A percentile compares a stretch with the other conserved stretches of the same genome.
Conservation (phyloP, 2,329 filamentous ascomycete genomes). For the Gnomoniopsis smithogilvyi region DNA sequence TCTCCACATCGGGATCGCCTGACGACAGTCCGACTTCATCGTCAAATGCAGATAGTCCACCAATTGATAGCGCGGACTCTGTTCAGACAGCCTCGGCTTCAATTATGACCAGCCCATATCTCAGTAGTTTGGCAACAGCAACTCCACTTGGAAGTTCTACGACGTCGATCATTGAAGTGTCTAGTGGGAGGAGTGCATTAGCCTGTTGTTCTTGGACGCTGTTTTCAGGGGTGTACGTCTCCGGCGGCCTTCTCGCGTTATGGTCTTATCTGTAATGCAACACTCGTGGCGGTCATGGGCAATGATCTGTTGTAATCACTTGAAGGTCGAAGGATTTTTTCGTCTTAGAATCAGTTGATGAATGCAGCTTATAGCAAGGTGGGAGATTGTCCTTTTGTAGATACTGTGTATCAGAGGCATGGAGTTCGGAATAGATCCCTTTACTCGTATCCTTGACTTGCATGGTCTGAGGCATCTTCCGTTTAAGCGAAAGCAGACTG, state of each 20-base stretch:
- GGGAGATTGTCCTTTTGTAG: too few species aligned
- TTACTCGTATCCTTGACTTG: too few species aligned
- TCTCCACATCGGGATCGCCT: too few species aligned
- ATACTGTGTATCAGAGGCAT: too few species aligned
- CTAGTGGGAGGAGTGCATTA: background rate
- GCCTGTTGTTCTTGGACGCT: background rate
- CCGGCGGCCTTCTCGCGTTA: background rate
- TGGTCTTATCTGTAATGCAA: background rate
- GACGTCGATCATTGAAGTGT: background rate
- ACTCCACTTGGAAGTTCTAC: background rate
- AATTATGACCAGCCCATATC: background rate
- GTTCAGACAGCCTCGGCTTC: background rate
- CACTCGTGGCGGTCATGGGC: background rate
- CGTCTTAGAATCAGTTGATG: background rate
- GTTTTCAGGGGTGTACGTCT: background rate
- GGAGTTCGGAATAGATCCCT: too few species aligned
- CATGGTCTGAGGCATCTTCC: too few species aligned
- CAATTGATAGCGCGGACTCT: background rate
- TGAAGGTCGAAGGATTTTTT: background rate
- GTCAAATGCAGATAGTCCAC: background rate
- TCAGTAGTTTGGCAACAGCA: background rate
- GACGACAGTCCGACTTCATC: too few species aligned
- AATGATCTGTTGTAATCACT: background rate
- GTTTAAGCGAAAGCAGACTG: too few species aligned
- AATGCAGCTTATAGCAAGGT: too few species aligned